phyloP scores from a whole-genome alignment of 1,284 basidiomycete genomes.

The Ganoderma boninense region DNA sequence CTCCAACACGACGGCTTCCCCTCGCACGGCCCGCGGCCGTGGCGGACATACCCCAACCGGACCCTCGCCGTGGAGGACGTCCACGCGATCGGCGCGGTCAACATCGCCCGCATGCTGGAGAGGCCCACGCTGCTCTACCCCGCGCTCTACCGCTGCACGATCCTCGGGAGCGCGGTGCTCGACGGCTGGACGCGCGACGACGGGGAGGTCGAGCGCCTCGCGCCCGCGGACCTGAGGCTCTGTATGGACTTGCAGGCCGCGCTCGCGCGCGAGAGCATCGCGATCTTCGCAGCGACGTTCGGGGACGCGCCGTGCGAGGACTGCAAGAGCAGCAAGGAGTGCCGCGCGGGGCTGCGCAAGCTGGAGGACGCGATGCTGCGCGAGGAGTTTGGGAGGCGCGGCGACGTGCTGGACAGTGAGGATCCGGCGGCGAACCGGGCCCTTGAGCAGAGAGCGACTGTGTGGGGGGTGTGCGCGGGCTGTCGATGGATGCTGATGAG shows the following conservation, averaged over 20 bases:
- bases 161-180: neutral
- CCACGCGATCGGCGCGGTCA: conserved; percentile 19
- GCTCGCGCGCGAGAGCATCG: neutral
- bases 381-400: neutral
- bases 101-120: conserved; percentile 16
- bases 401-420: neutral
- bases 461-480: neutral
- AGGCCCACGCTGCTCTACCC: conserved; percentile 4
- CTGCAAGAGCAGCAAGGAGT: neutral
- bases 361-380: neutral
- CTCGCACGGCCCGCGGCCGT: neutral
- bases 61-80: conserved; percentile 3
- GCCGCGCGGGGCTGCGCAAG: neutral
- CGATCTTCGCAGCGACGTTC: neutral
- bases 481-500: neutral
- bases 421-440: neutral
- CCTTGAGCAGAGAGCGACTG: neutral
- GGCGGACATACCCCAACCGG: neutral
- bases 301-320: neutral
- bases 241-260: neutral
- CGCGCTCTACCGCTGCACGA: conserved; percentile 15
- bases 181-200: conserved; percentile 11
- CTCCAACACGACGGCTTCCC: neutral
- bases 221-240: conserved; percentile 6
- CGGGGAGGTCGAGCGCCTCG: conserved; percentile 8